These are phyloP conservation scores for Acorus gramineus DNA, from an alignment of 106 monocot species.

Conservation along the genomic window DNA sequence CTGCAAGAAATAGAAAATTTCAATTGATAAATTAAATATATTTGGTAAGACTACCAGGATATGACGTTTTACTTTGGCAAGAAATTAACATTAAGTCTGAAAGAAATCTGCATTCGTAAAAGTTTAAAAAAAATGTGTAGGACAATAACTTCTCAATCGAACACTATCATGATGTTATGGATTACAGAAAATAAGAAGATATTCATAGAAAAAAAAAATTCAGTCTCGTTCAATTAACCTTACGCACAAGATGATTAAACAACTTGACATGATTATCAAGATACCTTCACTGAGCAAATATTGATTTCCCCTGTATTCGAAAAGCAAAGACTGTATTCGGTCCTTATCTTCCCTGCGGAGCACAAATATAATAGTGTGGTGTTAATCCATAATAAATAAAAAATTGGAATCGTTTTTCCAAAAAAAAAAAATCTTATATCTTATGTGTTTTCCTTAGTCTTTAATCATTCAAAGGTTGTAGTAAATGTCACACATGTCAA, in stretches of 20 bases:
- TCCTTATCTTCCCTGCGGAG: slow-evolving; percentile 24
- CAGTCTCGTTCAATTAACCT: no score
- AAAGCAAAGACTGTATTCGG: slow-evolving; percentile 30
- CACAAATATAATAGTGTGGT: not conserved
- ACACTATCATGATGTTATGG: no score
- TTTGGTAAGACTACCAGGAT: not conserved
- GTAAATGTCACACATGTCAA: no score
- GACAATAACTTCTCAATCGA: no score
- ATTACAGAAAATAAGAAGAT: no score
- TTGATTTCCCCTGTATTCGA: slow-evolving; percentile 24
- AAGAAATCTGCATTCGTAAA: not conserved
- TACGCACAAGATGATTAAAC: no score
- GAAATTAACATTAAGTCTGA: no score
- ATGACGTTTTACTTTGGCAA: no score
- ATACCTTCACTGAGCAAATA: slow-evolving; percentile 38
- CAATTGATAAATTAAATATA: not conserved
- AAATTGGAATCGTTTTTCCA: no score
- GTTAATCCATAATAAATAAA: not conserved
- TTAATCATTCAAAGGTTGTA: no score
- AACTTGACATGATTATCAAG: not conserved
- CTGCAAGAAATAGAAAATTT: slow-evolving; percentile 9
- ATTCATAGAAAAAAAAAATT: no score
- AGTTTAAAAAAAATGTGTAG: not conserved
- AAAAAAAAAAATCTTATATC: not conserved
- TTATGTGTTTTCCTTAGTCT: no score